Evolutionary conservation across 768 basidiomycete species (phyloP), one percentile per base, ranked within the genome.

Genomic region (Mrakia blollopis): DNA sequence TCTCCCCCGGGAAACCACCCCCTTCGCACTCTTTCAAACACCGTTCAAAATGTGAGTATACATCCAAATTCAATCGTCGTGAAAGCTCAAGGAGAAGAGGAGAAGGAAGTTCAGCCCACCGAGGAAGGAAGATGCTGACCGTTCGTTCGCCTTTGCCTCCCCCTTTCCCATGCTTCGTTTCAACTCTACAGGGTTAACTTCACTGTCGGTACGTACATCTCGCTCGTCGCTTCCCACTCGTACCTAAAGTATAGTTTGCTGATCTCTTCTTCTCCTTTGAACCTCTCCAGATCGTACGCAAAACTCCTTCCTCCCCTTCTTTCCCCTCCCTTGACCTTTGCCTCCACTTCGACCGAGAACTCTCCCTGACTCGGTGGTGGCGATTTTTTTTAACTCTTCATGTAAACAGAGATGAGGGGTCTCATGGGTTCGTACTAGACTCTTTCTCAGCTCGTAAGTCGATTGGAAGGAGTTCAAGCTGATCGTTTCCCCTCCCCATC

Each of bases 151-250:
- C 37, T 25, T 54, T 11, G n/a, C 32, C 41, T 18, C 35, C 54
- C 32, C 35, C 16, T 72, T 39, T 50, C 25, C 30, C 35, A 23
- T 30, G 2, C 57, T 10, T 54, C 23, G 32, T 30, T 10, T 3
- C 32, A 13, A 63, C 11, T 14, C 30, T 52, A 25, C 75, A 77
- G 76, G 76, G 76, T 77, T 77, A 72, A 77, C 76, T 77, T 77
- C 71, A 77, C 76, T 57, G 50, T 72, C 76, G 73, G 54, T 74
- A 63, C 32, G 62, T 63, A 63, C 11, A 7, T 16, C 18, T 21
- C 6, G 4, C 6, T 63, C 30, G 0, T 5, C 30, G 35, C 30
- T 21, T 11, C 9, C n/a, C 8, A 32, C 35, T 14, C 62, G 62
- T 37, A 30, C 14, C 30, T 37, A 1, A 35, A 13, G 4, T 10